Conservation (phyloP, 2,329 filamentous ascomycete genomes). For the Trichothecium roseum region DNA sequence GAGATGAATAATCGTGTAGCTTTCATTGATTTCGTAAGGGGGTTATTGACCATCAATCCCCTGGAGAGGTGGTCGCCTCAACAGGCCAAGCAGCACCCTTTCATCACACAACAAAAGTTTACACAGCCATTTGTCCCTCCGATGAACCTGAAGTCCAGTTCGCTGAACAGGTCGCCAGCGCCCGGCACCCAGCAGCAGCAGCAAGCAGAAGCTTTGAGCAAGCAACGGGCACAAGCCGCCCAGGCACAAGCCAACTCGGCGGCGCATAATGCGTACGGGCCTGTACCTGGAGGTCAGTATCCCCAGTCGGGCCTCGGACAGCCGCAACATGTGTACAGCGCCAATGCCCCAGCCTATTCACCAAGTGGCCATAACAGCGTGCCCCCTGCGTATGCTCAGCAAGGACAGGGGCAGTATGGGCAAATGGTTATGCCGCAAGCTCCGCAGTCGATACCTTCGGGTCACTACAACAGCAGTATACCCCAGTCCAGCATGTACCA, state of each 20-base stretch:
- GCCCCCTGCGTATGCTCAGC: constrained; percentile 68
- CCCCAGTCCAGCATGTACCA: constrained; percentile 46
- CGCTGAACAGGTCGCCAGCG: constrained; percentile 75
- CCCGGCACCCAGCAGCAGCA: constrained; percentile 93
- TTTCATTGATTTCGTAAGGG: constrained; percentile 96
- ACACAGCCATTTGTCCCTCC: constrained; percentile 93
- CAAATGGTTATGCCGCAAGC: constrained; percentile 63
- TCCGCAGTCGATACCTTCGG: constrained; percentile 50
- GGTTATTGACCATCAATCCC: constrained; percentile 86
- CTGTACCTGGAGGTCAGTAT: constrained; percentile 37
- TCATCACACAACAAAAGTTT: constrained; percentile 97
- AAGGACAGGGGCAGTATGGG: constrained; percentile 48
- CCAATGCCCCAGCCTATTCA: constrained; percentile 74
- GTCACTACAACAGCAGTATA: constrained; percentile 48
- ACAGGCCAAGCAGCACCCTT: constrained; percentile 93
- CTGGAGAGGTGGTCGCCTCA: constrained; percentile 96
- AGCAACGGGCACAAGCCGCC: constrained; percentile 70
- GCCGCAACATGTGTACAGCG: constrained; percentile 63
- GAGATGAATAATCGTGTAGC: constrained; percentile 98
- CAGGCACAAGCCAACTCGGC: constrained; percentile 61
- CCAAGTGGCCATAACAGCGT: constrained; percentile 34
- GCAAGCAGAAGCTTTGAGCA: constrained; percentile 86
- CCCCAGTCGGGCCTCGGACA: constrained; percentile 33
- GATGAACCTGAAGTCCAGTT: constrained; percentile 88
- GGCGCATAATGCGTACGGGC: constrained; percentile 54